phyloP scores from a whole-genome alignment of 2,329 filamentous ascomycete species.

The Colletotrichum trifolii region DNA sequence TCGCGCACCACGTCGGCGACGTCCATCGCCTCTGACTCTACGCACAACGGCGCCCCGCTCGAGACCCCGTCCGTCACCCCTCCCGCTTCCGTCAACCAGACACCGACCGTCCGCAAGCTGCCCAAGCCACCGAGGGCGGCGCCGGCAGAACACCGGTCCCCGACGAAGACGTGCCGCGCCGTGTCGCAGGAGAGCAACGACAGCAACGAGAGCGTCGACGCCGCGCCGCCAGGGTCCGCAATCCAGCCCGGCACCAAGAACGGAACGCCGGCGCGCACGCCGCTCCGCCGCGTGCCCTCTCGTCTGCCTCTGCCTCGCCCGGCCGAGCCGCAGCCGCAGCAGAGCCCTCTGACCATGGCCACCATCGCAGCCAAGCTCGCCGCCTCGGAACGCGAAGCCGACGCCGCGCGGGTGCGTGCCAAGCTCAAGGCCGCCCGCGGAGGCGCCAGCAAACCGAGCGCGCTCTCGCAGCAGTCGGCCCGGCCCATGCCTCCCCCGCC shows the following conservation, averaged over 20 bases:
- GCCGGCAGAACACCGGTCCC: constrained; percentile 5
- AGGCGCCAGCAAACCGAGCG: constrained; percentile 43
- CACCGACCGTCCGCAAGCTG: constrained; percentile 24
- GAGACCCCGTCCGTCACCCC: constrained; percentile 31
- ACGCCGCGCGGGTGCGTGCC: constrained; percentile 71
- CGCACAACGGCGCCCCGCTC: constrained; percentile 41
- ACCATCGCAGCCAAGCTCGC: constrained; percentile 72
- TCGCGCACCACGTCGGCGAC: constrained; percentile 29
- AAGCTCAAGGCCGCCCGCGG: constrained; percentile 67
- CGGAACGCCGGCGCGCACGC: constrained; percentile 32
- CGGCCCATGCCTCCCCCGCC: constrained; percentile 38
- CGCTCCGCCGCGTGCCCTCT: constrained; percentile 43
- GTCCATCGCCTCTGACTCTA: constrained; percentile 40
- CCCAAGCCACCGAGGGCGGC: constrained; percentile 22
- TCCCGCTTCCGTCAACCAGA: constrained; percentile 19
- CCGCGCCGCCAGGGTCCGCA: constrained; percentile 40
- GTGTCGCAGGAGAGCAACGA: constrained; percentile 25
- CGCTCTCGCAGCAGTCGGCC: constrained; percentile 40
- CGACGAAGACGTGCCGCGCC: constrained; percentile 12
- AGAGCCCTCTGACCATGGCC: constrained; percentile 70
- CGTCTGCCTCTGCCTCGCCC: constrained; percentile 50
- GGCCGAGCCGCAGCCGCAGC: constrained; percentile 55
- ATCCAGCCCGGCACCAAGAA: constrained; percentile 27
- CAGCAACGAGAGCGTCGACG: constrained; percentile 35
- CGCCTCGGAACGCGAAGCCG: constrained; percentile 71